These are phyloP conservation scores for Trichodelitschia bisporula DNA, from an alignment of 495 filamentous ascomycete species.

Conservation along the genomic window DNA sequence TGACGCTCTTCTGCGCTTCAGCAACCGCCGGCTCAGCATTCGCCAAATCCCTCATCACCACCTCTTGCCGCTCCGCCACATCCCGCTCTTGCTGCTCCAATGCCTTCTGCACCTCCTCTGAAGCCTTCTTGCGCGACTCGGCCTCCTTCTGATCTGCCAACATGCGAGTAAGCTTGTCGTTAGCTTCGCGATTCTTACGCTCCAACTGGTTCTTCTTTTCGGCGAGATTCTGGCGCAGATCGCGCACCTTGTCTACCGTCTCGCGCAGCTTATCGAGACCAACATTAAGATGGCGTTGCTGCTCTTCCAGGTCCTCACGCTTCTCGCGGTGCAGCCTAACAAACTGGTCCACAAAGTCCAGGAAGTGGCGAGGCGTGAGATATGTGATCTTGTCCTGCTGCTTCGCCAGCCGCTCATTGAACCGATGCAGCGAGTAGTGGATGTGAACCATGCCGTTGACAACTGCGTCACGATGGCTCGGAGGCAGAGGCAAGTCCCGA, in stretches of 20 bases:
- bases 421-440: conserved; percentile 73
- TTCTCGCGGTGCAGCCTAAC: conserved; percentile 96
- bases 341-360: conserved; percentile 96
- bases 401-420: conserved; percentile 72
- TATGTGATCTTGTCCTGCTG: conserved; percentile 80
- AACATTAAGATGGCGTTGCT: conserved; percentile 92
- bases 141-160: conserved; percentile 89
- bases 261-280: conserved; percentile 94
- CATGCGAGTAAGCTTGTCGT: conserved; percentile 93
- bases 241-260: conserved; percentile 91
- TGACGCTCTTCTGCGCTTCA: conserved; percentile 84
- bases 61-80: conserved; percentile 57
- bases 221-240: conserved; percentile 69
- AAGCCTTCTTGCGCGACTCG: conserved; percentile 68
- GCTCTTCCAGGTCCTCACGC: conserved; percentile 91
- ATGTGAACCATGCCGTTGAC: conserved; percentile 98
- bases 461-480: conserved; percentile 70
- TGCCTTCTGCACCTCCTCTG: conserved; percentile 65
- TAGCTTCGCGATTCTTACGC: conserved; percentile 81
- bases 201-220: conserved; percentile 86
- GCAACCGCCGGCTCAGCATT: conserved; percentile 79
- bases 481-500: conserved; percentile 57
- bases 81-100: conserved; percentile 77
- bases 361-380: conserved; percentile 86
- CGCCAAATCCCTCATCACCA: conserved; percentile 72